A percentile compares a stretch with the other conserved stretches of the same genome.
Conservation (phyloP, 768 basidiomycete genomes). For the Agaricus blazei region DNA sequence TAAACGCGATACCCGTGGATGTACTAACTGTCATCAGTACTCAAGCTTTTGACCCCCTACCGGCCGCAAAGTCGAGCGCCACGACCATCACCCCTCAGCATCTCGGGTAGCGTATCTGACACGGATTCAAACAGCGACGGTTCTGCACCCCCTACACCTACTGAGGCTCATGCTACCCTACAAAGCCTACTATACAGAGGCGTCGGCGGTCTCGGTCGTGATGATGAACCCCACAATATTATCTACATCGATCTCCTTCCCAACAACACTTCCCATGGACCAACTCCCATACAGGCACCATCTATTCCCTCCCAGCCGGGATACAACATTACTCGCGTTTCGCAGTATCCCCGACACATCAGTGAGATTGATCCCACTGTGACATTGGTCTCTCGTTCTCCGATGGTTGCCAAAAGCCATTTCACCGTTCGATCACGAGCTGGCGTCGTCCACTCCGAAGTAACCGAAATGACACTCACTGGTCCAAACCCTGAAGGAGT, state of each 20-base stretch:
- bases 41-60: slow-evolving; percentile 40
- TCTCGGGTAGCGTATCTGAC: slow-evolving; percentile 21
- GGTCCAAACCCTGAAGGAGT: slow-evolving; percentile 20
- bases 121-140: slow-evolving; percentile 35
- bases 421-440: slow-evolving; percentile 13
- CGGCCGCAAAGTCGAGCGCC: slow-evolving; percentile 21
- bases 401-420: slow-evolving; percentile 36
- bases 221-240: slow-evolving; percentile 27
- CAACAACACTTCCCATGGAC: slow-evolving; percentile 15
- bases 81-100: not conserved
- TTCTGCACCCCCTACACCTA: slow-evolving; percentile 35
- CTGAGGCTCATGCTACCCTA: slow-evolving; percentile 28
- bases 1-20: not conserved
- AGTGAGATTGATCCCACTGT: slow-evolving; percentile 61
- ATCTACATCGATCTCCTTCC: slow-evolving; percentile 46
- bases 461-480: slow-evolving; percentile 26
- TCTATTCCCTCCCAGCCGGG: slow-evolving; percentile 12
- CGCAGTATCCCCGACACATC: slow-evolving; percentile 48
- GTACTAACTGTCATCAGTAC: slow-evolving; percentile 27
- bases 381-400: slow-evolving; percentile 49
- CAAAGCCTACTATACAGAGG: slow-evolving; percentile 26
- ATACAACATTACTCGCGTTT: slow-evolving; percentile 29
- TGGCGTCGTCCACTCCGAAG: slow-evolving; percentile 47
- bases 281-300: slow-evolving; percentile 24
- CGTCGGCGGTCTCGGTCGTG: slow-evolving; percentile 21